Evolutionary conservation across 768 basidiomycete species (phyloP), one percentile per base, ranked within the genome.

Genomic region (Russula sp.): DNA sequence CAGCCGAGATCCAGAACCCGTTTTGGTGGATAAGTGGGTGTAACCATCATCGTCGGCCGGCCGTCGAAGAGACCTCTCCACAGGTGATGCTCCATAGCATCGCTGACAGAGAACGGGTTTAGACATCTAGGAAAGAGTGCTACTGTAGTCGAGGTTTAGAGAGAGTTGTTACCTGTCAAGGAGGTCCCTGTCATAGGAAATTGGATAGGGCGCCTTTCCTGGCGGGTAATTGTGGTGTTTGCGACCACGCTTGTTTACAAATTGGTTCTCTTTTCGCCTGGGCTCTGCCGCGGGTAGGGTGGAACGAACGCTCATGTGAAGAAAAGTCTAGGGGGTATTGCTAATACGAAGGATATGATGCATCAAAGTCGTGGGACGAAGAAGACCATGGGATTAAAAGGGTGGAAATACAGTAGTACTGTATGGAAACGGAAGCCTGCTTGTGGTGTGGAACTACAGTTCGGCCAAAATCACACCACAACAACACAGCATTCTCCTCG

Each of bases 131-230:
- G 49, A 24, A 34, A 16, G 38, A 26, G 59, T 56, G 16, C 28
- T 36, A n/a, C n/a, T n/a, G n/a, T n/a, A 34, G 18, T 57, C 14
- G 14, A 36, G n/a, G 34, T 20, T 20, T 28, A 42, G 5, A 20
- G 54, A 61, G 16, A 78, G 85, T 72, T 73, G 85, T 72, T 73
- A 90, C 89, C 88, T 75, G 70, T 90, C 88, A 48, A 90, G 75
- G 59, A 89, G 77, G 49, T 84, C 76, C 57, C 79, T 80, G 72
- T 89, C 85, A 72, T 90, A 91, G 28, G 83, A 86, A 42, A 88
- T 71, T 1, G 90, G 90, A 76, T 92, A 92, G 2, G 89, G 90
- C 2, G 87, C 90, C 76, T 91, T 90, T 72, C 89, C 87, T 44
- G 79, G 80, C 66, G 86, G 85, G 70, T 85, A 86, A 20, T 82